A percentile compares a stretch with the other conserved stretches of the same genome.
phyloP scores from a whole-genome alignment of 345 rosid species.

The Mangifera indica region DNA sequence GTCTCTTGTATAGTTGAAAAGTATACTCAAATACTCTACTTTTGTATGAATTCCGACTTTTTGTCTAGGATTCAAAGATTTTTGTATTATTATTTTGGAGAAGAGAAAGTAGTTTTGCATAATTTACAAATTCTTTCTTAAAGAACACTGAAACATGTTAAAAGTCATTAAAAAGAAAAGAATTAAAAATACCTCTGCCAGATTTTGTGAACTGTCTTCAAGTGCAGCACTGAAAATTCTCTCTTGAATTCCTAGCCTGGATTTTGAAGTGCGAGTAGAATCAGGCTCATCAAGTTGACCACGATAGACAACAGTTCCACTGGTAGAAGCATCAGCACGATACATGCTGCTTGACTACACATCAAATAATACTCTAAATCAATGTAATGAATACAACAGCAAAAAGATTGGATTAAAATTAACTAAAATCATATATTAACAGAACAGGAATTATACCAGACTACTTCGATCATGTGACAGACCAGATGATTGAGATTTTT shows the following conservation, averaged over 20 bases:
- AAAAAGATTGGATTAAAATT: no score
- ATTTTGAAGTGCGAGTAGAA: conserved; percentile 88
- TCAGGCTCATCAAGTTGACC: conserved; percentile 82
- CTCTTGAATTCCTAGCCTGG: conserved; percentile 82
- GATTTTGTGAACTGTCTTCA: conserved; percentile 92
- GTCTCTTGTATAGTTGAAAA: no score
- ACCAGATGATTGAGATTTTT: conserved; percentile 64
- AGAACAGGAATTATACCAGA: conserved; percentile 42
- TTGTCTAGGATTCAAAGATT: no score
- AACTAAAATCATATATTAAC: not conserved
- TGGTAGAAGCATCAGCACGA: conserved; percentile 74
- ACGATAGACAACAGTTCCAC: conserved; percentile 89
- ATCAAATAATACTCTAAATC: conserved; percentile 40
- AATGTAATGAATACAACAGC: conserved; percentile 15
- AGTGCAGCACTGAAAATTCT: conserved; percentile 74
- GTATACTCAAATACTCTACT: no score
- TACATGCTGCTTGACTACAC: conserved; percentile 71
- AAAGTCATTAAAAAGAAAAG: not conserved
- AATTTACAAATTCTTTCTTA: no score
- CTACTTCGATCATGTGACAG: conserved; percentile 57
- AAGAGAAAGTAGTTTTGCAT: no score
- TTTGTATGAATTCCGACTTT: no score
- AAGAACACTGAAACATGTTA: no score
- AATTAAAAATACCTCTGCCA: conserved; percentile 66
- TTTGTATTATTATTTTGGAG: no score